Evolutionary conservation across 306 rosid species (phyloP), one percentile per base, ranked within the genome.

Genomic region (Glycine soja): DNA sequence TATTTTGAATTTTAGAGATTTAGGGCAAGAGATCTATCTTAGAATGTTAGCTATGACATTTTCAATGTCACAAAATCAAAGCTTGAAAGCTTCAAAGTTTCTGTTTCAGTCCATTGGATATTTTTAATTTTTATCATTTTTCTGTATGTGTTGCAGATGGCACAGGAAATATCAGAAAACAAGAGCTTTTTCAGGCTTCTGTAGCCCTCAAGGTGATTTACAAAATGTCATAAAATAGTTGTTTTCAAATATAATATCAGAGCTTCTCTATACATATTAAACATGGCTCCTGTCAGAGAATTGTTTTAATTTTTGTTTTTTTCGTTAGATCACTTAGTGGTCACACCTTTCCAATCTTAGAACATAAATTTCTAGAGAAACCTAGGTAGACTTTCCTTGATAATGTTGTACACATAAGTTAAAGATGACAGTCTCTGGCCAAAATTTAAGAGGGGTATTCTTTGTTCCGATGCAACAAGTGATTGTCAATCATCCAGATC

Each of bases 171-270:
- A 73, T 87, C 46, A 90, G 99, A 84, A 90, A 90, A 87, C 83
- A 83, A 82, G 97, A 95, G 80, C 89, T 95, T 50, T 88, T 74
- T 89, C 90, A 81, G 72, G 98, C 99, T 74, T 93, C 92, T 89
- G 88, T 87, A 72, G 72, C 87, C 62, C 99, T 91, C 80, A 90
- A 91, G 98, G 99, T 93, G 76, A 88, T 74, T 77, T 85, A n/a
- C 56, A 82, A 56, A 80, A 42, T 53, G 3, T 10, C 61, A 66
- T 46, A 48, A 42, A 16, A 75, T 58, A 11, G 70, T 53, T 76
- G 18, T 52, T 57, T 72, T 61, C 82, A n/a, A 61, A 78, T 56
- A 42, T 58, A 8, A 46, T 73, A 53, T 58, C 40, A 61, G 48
- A 80, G 36, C 83, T 76, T 57, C 58, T 66, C 15, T 36, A 50